Evolutionary conservation across 2,329 filamentous ascomycete species (phyloP), one percentile per base, ranked within the genome.

Genomic region (Pseudomassariella vexata): DNA sequence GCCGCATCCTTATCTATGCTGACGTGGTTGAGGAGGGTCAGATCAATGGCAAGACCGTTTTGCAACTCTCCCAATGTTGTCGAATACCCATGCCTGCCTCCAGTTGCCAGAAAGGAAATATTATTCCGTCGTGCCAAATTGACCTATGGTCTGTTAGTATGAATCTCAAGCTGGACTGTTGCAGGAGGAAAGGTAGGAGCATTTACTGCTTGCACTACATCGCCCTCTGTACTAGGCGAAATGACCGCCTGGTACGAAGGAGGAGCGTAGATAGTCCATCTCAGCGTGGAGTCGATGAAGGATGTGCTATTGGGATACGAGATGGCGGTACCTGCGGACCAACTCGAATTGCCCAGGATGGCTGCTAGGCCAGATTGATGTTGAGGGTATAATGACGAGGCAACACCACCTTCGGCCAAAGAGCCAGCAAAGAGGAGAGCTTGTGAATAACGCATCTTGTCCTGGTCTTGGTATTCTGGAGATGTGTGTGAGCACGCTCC

Each of bases 21-120:
- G 4, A 52, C 36, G 9, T 26, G 38, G 8, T 56, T 53, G 16
- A 61, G 34, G 12, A 39, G 37, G 24, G 48, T 45, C 20, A 59
- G 34, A 19, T 47, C 41, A 19, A 46, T 40, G 19, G 39, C 36
- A 5, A 47, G 18, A 3, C 41, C 42, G 18, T 34, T 28, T 10
- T 36, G 24, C 2, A 46, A 25, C 6, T 28, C 32, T 2, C 28
- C 25, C 6, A 42, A 12, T 3, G 35, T 37, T 6, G 39, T 41
- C 10, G 21, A 26, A 17, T 40, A 40, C 12, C 36, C 39, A 17
- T 46, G 43, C 15, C 45, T 39, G 10, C 38, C 39, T 12, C 33
- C 34, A 6, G 35, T 46, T 20, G 37, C 45, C 3, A 47, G 35
- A 33, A 47, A 42, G 1, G 41, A 37, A 7, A 42, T 35, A 3